Conservation (phyloP, 2,329 filamentous ascomycete species). For the Botrytis sinoallii region DNA sequence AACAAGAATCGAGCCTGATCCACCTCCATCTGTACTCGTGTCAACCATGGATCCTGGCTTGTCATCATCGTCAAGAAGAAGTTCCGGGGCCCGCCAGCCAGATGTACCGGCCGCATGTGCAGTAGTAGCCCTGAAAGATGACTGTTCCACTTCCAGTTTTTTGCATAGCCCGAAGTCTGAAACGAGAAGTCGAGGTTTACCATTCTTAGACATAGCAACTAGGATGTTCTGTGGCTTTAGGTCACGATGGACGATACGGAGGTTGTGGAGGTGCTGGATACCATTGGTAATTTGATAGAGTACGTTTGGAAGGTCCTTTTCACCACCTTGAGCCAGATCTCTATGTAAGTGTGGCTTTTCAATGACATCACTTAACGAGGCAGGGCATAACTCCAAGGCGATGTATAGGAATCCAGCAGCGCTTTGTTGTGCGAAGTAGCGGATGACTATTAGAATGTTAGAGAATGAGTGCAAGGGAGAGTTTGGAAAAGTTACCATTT, state of each 20-base stretch:
- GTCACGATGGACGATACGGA: slow-evolving; percentile 95
- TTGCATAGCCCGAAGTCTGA: slow-evolving; percentile 98
- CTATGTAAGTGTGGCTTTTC: slow-evolving; percentile 68
- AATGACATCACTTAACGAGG: slow-evolving; percentile 87
- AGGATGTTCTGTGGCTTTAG: slow-evolving; percentile 98
- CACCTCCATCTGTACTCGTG: slow-evolving; percentile 57
- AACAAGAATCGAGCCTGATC: slow-evolving; percentile 56
- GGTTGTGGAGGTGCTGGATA: slow-evolving; percentile 80
- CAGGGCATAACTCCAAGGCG: slow-evolving; percentile 88
- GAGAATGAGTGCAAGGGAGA: slow-evolving; percentile 12
- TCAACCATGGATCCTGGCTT: slow-evolving; percentile 50
- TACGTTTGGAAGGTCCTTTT: slow-evolving; percentile 72
- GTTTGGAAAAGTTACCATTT: slow-evolving; percentile 56
- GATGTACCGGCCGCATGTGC: slow-evolving; percentile 90
- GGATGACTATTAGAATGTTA: slow-evolving; percentile 63
- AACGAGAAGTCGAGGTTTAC: slow-evolving; percentile 79
- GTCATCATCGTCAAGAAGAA: slow-evolving; percentile 76
- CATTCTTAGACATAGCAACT: slow-evolving; percentile 69
- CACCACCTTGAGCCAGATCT: slow-evolving; percentile 68
- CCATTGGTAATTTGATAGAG: slow-evolving; percentile 88
- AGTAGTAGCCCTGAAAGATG: slow-evolving; percentile 90
- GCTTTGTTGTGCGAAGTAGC: slow-evolving; percentile 90
- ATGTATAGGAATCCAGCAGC: slow-evolving; percentile 93
- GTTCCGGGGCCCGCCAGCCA: slow-evolving; percentile 93
- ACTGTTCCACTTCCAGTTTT: slow-evolving; percentile 91